These are phyloP conservation scores for Botrytis pseudocinerea DNA, from an alignment of 2,329 filamentous ascomycete species.

Conservation along the genomic window DNA sequence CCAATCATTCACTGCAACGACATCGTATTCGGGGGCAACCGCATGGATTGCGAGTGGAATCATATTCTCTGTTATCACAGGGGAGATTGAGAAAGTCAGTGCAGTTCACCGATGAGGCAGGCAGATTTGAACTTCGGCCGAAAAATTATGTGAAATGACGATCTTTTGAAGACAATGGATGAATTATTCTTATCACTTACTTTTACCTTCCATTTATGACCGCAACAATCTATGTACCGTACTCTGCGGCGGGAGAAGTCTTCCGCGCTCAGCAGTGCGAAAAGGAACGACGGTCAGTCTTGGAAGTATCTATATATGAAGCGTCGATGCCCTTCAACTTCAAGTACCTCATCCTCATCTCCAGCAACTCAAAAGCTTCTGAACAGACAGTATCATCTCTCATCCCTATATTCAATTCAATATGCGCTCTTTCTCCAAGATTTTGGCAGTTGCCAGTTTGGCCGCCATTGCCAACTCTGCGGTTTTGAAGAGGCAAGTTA, in stretches of 20 bases:
- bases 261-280: not conserved
- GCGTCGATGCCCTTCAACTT: not conserved
- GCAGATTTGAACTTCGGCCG: not conserved
- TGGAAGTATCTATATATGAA: not conserved
- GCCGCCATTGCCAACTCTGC: conserved; percentile 25
- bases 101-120: not conserved
- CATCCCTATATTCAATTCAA: not conserved
- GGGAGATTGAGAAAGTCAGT: not conserved
- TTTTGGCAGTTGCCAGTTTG: conserved; percentile 23
- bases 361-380: not conserved
- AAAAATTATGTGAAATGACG: not conserved
- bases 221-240: too few species aligned
- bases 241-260: too few species aligned
- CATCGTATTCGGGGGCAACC: too few species aligned
- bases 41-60: not conserved
- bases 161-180: not conserved
- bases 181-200: not conserved
- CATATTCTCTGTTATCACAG: not conserved
- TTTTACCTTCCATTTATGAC: conserved; percentile 7
- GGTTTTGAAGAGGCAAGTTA: conserved; percentile 19
- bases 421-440: conserved; percentile 16
- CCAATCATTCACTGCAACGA: not conserved
- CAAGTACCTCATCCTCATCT: not conserved
- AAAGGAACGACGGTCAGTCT: not conserved
- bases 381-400: not conserved